Conservation (phyloP, 2,329 filamentous ascomycete genomes). For the Endoconidiophora laricicola region DNA sequence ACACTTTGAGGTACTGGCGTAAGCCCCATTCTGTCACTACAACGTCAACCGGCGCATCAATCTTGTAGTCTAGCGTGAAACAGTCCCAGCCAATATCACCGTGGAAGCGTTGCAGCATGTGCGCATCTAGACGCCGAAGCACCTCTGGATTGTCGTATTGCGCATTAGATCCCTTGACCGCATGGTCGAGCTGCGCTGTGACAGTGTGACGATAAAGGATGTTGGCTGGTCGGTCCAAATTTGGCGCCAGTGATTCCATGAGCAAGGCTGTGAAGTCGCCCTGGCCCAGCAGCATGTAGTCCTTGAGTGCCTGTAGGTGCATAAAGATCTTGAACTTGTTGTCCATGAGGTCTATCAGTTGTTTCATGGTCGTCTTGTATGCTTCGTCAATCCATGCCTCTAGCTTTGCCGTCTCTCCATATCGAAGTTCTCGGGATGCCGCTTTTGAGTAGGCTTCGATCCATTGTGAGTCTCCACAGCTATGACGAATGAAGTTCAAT, state of each 20-base stretch:
- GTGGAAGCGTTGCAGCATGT: slow-evolving; percentile 91
- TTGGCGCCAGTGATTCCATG: slow-evolving; percentile 89
- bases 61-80: slow-evolving; percentile 97
- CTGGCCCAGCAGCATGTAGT: slow-evolving; percentile 84
- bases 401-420: slow-evolving; percentile 82
- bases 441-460: slow-evolving; percentile 90
- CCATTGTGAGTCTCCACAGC: slow-evolving; percentile 86
- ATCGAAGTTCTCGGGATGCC: slow-evolving; percentile 77
- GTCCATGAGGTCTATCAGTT: slow-evolving; percentile 83
- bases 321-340: slow-evolving; percentile 90
- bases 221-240: slow-evolving; percentile 87
- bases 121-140: slow-evolving; percentile 78
- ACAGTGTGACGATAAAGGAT: slow-evolving; percentile 92
- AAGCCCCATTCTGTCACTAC: slow-evolving; percentile 93
- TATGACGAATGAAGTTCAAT: slow-evolving; percentile 93
- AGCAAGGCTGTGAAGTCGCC: slow-evolving; percentile 93
- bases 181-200: slow-evolving; percentile 94
- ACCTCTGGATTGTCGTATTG: slow-evolving; percentile 91
- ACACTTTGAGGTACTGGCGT: slow-evolving; percentile 93
- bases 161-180: slow-evolving; percentile 90
- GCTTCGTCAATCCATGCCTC: slow-evolving; percentile 92
- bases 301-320: slow-evolving; percentile 80
- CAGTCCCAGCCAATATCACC: slow-evolving; percentile 98
- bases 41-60: slow-evolving; percentile 89
- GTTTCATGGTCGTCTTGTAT: slow-evolving; percentile 95